Evolutionary conservation across 169 alveolate species (phyloP), one percentile per base, ranked within the genome.

Genomic region (Plasmodium relictum): DNA sequence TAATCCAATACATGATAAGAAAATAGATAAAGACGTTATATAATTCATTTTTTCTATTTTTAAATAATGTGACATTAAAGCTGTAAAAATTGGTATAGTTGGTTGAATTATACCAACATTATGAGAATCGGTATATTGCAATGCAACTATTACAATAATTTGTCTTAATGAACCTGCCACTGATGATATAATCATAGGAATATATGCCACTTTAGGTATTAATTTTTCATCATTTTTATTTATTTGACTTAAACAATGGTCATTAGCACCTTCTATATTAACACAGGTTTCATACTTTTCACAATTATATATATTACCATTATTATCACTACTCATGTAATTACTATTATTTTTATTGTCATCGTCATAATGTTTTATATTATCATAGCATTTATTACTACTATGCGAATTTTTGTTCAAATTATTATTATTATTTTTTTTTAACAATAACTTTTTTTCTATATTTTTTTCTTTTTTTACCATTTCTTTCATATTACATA

Each of bases 101-200:
- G 95, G 95, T 42, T 88, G 78, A 39, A 92, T 74, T 20, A 92
- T 86, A 31, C 80, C 92, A 14, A 65, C 92, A 69, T 86, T 86
- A 61, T 73, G 87, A 26, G 92, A 72, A 70, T 73, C 93, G 0
- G 94, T 62, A 66, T 73, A 69, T 73, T 88, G 90, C 44, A 92
- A 76, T 5, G 89, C 92, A 31, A 92, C 24, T 8, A 88, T 92
- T 3, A 92, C 78, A 42, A 92, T 80, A 22, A 86, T 63, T 54
- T 92, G 95, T 59, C 95, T 80, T 37, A 92, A 39, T 12, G 95
- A 94, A 14, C 95, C 94, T 42, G 93, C 58, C 4, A 88, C 54
- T 12, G 93, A 92, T 12, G 65, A 44, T 68, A 80, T 80, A 50
- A 80, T 39, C 1, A 80, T 65, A 20, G 89, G 89, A 12, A 80